phyloP scores from a whole-genome alignment of 345 rosid species.

The Cardamine resedifolia region DNA sequence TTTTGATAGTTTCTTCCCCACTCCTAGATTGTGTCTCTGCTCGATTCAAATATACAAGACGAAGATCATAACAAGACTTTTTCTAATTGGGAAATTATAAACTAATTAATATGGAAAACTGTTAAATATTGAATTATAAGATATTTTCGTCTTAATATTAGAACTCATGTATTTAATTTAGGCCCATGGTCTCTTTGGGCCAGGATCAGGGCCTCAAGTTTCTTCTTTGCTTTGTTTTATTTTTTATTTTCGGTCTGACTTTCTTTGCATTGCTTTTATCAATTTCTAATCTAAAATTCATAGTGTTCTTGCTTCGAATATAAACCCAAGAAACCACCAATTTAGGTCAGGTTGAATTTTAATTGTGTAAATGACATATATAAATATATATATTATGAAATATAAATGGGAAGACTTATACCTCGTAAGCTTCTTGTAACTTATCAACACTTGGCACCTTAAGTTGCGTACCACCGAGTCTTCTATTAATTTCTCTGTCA shows the following conservation, averaged over 20 bases:
- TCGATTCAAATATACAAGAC: not conserved
- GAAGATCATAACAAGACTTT: not conserved
- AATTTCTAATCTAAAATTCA: not conserved
- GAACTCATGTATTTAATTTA: not conserved
- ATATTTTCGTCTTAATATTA: not conserved
- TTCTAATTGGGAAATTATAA: not conserved
- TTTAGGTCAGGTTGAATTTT: not conserved
- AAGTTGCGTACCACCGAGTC: constrained; percentile 64
- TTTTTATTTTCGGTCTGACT: no score
- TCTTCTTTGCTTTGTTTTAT: not conserved
- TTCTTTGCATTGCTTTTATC: not conserved
- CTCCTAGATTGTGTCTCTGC: constrained; percentile 49
- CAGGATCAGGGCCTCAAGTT: not conserved
- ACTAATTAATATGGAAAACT: not conserved
- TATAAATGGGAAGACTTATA: constrained; percentile 16
- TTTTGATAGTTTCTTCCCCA: constrained; percentile 37
- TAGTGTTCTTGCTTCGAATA: not conserved
- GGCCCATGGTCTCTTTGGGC: not conserved
- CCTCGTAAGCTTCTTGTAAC: constrained; percentile 46
- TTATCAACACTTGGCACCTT: constrained; percentile 49
- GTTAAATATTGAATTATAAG: not conserved
- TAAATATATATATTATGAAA: not conserved
- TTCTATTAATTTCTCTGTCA: constrained; percentile 59
- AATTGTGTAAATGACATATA: not conserved
- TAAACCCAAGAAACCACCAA: not conserved